Conservation (phyloP, 2,329 filamentous ascomycete genomes). For the Teratosphaeria gauchensis region DNA sequence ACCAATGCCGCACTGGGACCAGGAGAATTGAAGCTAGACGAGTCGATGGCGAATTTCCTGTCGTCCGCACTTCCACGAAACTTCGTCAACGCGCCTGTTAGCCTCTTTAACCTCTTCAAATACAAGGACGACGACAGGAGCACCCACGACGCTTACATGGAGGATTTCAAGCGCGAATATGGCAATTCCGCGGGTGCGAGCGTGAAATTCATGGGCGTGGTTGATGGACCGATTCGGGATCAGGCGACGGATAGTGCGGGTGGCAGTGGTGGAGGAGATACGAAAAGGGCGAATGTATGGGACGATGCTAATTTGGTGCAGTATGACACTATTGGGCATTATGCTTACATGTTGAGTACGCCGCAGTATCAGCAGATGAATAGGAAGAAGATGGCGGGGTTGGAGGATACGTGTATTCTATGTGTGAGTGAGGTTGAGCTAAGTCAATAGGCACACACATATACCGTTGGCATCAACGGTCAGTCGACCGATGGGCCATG, state of each 20-base stretch:
- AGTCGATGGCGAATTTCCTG: conserved; percentile 7
- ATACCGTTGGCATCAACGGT: too few relatives aligned
- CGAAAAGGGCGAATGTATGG: conserved; percentile 1
- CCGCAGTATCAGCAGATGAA: conserved; percentile 9
- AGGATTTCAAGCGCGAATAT: conserved; percentile 10
- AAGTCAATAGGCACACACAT: neutral
- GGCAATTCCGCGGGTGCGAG: conserved; percentile 9
- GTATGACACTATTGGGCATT: conserved; percentile 13
- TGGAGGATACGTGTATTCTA: conserved; percentile 13
- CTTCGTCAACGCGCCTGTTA: conserved; percentile 5
- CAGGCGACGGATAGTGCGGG: neutral
- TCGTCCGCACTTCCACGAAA: conserved; percentile 3
- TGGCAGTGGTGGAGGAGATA: neutral
- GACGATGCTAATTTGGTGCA: conserved; percentile 12
- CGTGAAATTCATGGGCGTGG: conserved; percentile 11
- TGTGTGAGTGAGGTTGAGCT: conserved; percentile 9
- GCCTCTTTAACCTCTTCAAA: conserved; percentile 15
- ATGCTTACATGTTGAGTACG: conserved; percentile 12
- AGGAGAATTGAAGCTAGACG: conserved; percentile 9
- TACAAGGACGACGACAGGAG: conserved; percentile 7
- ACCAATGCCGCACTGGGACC: neutral
- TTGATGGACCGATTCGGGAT: neutral
- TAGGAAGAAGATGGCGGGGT: conserved; percentile 8
- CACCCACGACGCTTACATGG: conserved; percentile 11
- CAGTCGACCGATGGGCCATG: too few relatives aligned